Evolutionary conservation across 2,329 filamentous ascomycete species (phyloP).

Genomic region (Cytospora chrysosperma): DNA sequence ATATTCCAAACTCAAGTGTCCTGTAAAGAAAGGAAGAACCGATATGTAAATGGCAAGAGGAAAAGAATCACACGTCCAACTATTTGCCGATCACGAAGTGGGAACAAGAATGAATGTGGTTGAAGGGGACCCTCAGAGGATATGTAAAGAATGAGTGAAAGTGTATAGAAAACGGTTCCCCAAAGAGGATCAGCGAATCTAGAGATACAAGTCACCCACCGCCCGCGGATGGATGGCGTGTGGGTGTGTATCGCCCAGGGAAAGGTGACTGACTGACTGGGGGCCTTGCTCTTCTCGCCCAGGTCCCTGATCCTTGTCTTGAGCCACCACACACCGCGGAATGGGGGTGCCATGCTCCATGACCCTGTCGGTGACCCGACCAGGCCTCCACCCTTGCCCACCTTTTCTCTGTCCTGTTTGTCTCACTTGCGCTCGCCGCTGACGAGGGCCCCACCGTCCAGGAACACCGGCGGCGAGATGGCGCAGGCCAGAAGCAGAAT

Average conservation of each 20-base stretch:
- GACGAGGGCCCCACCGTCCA: constrained; percentile 40
- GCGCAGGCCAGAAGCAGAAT: constrained; percentile 24
- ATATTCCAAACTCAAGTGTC: constrained; percentile 43
- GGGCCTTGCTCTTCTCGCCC: constrained; percentile 19
- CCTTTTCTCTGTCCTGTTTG: constrained; percentile 41
- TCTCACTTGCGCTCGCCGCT: constrained; percentile 48
- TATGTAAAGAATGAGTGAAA: constrained; percentile 40
- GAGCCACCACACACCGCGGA: constrained; percentile 22
- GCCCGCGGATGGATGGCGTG: constrained; percentile 21
- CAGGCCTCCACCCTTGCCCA: constrained; percentile 27
- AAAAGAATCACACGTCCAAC: constrained; percentile 46
- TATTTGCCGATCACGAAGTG: constrained; percentile 49
- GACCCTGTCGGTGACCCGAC: constrained; percentile 29
- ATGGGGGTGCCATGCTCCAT: constrained; percentile 22
- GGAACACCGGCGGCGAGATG: constrained; percentile 34
- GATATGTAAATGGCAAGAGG: constrained; percentile 43
- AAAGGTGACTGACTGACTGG: constrained; percentile 12
- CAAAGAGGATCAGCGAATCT: constrained; percentile 42
- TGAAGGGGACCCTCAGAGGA: constrained; percentile 44
- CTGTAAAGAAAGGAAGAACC: constrained; percentile 50
- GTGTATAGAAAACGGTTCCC: constrained; percentile 36
- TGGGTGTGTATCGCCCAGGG: constrained; percentile 29
- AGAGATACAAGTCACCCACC: constrained; percentile 29
- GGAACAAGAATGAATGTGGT: constrained; percentile 39
- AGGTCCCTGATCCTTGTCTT: constrained; percentile 13